Conservation (phyloP, 2,329 filamentous ascomycete genomes). For the Beauveria sp. region DNA sequence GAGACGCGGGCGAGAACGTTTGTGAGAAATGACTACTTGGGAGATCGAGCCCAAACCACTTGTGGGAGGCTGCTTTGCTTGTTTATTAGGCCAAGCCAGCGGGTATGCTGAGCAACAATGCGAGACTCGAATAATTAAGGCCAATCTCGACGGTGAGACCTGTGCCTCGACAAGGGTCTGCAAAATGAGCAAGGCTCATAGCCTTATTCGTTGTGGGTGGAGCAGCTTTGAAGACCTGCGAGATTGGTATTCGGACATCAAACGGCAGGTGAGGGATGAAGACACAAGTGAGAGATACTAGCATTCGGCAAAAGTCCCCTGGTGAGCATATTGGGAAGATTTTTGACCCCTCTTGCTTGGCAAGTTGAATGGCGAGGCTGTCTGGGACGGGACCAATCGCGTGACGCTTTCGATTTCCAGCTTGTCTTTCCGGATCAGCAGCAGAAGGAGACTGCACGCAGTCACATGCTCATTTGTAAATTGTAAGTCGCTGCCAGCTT, state of each 20-base stretch:
- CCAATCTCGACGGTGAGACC: background rate
- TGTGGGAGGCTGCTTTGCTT: background rate
- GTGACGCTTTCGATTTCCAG: no score
- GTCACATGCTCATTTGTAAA: no score
- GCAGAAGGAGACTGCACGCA: no score
- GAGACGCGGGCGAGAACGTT: background rate
- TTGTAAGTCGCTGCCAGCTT: no score
- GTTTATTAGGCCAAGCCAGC: background rate
- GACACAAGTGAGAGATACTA: background rate
- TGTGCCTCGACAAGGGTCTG: background rate
- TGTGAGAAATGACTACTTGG: background rate
- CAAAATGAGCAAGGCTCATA: background rate
- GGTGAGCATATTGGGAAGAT: no score
- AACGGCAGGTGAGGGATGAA: background rate
- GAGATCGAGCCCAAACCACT: background rate
- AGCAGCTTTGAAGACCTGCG: background rate
- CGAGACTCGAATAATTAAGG: background rate
- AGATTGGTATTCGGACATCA: background rate
- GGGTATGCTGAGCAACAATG: background rate
- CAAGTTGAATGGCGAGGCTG: no score
- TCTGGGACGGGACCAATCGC: no score
- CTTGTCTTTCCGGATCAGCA: no score
- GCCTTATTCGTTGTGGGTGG: background rate
- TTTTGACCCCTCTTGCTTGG: no score
- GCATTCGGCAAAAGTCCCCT: background rate